These are phyloP conservation scores for Trichoderma arundinaceum DNA, from an alignment of 2,329 filamentous ascomycete genomes.

Conservation along the genomic window DNA sequence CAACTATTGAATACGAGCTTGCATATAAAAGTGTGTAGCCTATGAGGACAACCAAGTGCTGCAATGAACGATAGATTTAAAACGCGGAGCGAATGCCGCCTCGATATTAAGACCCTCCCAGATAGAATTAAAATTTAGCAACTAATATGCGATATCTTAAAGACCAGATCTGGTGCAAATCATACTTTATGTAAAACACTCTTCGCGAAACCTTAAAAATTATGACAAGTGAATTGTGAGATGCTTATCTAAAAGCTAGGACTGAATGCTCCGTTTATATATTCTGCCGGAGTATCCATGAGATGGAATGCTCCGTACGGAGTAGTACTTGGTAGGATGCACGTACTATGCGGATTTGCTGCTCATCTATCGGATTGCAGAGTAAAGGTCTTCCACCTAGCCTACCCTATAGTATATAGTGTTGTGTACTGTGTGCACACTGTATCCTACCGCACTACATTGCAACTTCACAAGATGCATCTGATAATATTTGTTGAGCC, in stretches of 20 bases:
- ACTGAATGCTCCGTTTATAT: neutral
- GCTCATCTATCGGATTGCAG: neutral
- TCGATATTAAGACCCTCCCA: no score
- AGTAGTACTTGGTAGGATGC: no score
- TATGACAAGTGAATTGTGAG: neutral
- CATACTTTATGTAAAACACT: conserved; percentile 4
- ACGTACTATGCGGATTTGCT: neutral
- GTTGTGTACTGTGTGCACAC: neutral
- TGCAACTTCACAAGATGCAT: neutral
- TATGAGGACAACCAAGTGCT: neutral
- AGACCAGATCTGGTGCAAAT: conserved; percentile 14
- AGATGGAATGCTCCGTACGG: neutral
- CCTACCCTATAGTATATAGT: conserved; percentile 8
- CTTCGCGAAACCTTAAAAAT: conserved; percentile 2
- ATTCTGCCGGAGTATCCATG: neutral
- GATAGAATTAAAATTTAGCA: neutral
- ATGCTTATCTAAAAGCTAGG: conserved; percentile 8
- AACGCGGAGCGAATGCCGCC: no score
- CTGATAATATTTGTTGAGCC: neutral
- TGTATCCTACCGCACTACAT: neutral
- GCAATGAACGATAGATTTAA: no score
- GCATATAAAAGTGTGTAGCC: neutral
- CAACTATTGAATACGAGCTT: conserved; percentile 20
- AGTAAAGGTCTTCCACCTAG: no score
- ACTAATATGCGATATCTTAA: neutral